Conservation (phyloP, 768 basidiomycete species). For the Omphalotus guepiniiformis region DNA sequence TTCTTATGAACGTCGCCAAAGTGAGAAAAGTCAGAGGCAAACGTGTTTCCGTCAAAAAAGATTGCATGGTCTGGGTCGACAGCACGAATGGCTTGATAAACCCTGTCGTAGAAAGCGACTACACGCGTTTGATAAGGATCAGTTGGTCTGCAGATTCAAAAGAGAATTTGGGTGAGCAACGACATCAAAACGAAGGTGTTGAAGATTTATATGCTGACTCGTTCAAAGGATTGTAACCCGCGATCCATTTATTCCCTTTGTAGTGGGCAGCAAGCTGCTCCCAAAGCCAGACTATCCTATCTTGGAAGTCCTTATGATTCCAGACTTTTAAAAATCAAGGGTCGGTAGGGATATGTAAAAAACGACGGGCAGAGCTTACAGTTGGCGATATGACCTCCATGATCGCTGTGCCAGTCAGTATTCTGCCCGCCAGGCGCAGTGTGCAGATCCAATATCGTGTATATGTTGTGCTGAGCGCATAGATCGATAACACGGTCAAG, state of each 20-base stretch:
- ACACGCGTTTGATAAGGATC: conserved; percentile 65
- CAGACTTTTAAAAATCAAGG: conserved; percentile 44
- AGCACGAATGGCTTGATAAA: conserved; percentile 66
- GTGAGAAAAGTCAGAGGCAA: conserved; percentile 72
- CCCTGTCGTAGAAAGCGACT: conserved; percentile 61
- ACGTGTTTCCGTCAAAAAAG: conserved; percentile 84
- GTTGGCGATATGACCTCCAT: conserved; percentile 63
- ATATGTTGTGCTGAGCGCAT: conserved; percentile 73
- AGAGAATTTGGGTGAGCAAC: neutral
- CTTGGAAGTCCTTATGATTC: conserved; percentile 83
- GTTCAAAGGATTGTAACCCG: conserved; percentile 84
- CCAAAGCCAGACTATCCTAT: conserved; percentile 77
- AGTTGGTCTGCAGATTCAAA: conserved; percentile 39
- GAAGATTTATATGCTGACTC: conserved; percentile 36
- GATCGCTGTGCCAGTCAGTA: conserved; percentile 77
- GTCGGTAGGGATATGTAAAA: neutral
- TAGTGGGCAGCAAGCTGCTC: conserved; percentile 71
- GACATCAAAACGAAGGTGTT: neutral
- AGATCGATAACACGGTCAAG: conserved; percentile 76
- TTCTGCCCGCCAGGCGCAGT: conserved; percentile 73
- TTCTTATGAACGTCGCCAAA: conserved; percentile 59
- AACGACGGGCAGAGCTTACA: conserved; percentile 27
- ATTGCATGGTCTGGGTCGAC: conserved; percentile 68
- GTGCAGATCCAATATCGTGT: conserved; percentile 80
- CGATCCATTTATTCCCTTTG: conserved; percentile 76